Evolutionary conservation across 345 rosid genomes (phyloP).

Genomic region (Syzygium aromaticum): DNA sequence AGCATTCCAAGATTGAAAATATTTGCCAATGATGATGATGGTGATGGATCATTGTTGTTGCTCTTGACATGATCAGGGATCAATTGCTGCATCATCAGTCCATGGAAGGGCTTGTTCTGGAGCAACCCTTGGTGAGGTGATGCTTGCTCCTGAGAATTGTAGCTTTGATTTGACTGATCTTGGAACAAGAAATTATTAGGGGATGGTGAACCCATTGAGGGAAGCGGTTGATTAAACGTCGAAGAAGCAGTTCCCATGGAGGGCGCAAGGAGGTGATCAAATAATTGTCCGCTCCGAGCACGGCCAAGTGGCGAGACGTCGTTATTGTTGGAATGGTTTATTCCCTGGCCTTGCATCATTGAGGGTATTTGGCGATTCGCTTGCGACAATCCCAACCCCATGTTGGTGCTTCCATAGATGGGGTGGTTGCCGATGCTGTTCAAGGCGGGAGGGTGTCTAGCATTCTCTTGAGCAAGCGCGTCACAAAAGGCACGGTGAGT

Average conservation of each 20-base stretch:
- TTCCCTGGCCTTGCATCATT: not conserved
- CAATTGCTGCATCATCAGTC: not conserved
- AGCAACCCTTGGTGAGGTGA: not conserved
- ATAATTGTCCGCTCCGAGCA: not conserved
- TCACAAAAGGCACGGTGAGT: constrained; percentile 83
- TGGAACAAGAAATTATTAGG: not conserved
- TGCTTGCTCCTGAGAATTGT: not conserved
- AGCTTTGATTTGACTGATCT: not conserved
- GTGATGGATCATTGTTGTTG: not conserved
- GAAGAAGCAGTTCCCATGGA: constrained; percentile 15
- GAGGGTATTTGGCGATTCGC: not conserved
- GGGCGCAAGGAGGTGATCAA: not conserved
- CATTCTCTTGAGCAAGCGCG: constrained; percentile 77
- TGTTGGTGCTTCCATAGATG: constrained; percentile 11
- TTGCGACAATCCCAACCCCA: constrained; percentile 51
- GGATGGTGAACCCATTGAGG: not conserved
- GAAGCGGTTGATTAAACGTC: constrained; percentile 40
- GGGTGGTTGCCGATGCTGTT: constrained; percentile 27
- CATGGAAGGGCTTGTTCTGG: not conserved
- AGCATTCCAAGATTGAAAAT: not conserved
- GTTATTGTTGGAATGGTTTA: not conserved
- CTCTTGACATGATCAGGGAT: not conserved
- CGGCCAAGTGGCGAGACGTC: not conserved
- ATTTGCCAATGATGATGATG: not conserved
- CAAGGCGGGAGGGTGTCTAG: constrained; percentile 54